Percentiles rank a stretch among this genome's conserved stretches.
These are phyloP conservation scores for Mycocentrospora acerina DNA, from an alignment of 2,329 filamentous ascomycete species.

Conservation along the genomic window DNA sequence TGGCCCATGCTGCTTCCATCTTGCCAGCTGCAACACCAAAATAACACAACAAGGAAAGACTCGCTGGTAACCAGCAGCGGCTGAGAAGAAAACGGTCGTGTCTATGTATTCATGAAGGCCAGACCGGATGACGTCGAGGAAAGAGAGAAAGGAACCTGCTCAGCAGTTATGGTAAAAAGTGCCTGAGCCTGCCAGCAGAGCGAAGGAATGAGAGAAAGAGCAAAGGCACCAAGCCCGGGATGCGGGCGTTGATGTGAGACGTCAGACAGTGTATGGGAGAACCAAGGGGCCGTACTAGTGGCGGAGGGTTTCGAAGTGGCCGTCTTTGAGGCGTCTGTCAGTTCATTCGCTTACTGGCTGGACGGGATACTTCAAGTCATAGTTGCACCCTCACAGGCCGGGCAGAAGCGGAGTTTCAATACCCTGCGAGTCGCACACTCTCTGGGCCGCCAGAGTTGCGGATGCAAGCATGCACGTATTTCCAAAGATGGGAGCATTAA, in stretches of 20 bases:
- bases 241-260: constrained; percentile 42
- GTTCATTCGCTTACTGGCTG: constrained; percentile 27
- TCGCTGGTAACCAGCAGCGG: constrained; percentile 46
- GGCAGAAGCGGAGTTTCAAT: constrained; percentile 39
- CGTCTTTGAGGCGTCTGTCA: constrained; percentile 41
- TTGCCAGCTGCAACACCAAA: constrained; percentile 31
- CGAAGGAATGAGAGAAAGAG: constrained; percentile 38
- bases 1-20: constrained; percentile 39
- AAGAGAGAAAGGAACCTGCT: constrained; percentile 36
- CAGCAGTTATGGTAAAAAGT: constrained; percentile 30
- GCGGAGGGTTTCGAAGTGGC: constrained; percentile 42
- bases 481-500: neutral
- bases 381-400: constrained; percentile 28
- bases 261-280: constrained; percentile 44
- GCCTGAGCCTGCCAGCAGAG: constrained; percentile 45
- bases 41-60: constrained; percentile 32
- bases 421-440: constrained; percentile 32
- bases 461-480: constrained; percentile 19
- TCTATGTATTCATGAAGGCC: constrained; percentile 43
- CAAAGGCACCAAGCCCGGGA: constrained; percentile 39
- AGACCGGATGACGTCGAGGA: constrained; percentile 35
- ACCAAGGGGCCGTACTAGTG: constrained; percentile 31
- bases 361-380: constrained; percentile 33
- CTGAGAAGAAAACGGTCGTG: constrained; percentile 31
- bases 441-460: constrained; percentile 30